Conservation (phyloP, 2,329 filamentous ascomycete species). For the Samsoniella hepiali region DNA sequence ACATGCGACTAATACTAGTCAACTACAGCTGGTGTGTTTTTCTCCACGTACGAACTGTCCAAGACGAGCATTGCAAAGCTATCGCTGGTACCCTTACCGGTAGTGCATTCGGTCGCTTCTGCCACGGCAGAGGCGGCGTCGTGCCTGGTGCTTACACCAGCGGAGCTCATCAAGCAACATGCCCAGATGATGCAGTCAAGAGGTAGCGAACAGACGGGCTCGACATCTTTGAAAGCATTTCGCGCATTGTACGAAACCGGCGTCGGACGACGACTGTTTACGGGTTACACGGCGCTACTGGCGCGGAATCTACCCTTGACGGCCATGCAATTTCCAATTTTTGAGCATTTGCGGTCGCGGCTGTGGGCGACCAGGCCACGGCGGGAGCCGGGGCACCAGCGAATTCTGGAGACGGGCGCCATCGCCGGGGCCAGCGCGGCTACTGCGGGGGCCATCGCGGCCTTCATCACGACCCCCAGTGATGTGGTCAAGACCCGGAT, state of each 20-base stretch:
- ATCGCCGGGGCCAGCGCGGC: conserved; percentile 74
- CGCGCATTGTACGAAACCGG: conserved; percentile 51
- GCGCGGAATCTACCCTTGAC: conserved; percentile 85
- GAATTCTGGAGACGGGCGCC: conserved; percentile 61
- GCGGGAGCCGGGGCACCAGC: conserved; percentile 27
- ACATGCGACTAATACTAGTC: neutral
- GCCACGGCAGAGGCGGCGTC: conserved; percentile 77
- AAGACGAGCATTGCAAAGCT: conserved; percentile 59
- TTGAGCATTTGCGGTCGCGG: conserved; percentile 63
- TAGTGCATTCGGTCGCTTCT: conserved; percentile 72
- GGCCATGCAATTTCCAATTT: conserved; percentile 83
- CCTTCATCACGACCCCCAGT: conserved; percentile 80
- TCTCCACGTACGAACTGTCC: conserved; percentile 80
- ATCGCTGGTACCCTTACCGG: conserved; percentile 59
- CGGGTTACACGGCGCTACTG: conserved; percentile 76
- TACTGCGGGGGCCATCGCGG: conserved; percentile 68
- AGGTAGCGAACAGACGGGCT: conserved; percentile 23
- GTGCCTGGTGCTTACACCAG: conserved; percentile 81
- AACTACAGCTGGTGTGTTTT: conserved; percentile 72
- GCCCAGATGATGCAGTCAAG: conserved; percentile 68
- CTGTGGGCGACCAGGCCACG: conserved; percentile 42
- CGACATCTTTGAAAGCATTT: conserved; percentile 49
- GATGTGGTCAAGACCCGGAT: conserved; percentile 89
- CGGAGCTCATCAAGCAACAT: conserved; percentile 91
- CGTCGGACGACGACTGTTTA: conserved; percentile 56